phyloP scores from a whole-genome alignment of 2,329 filamentous ascomycete species.

The Curvularia hawaiiensis region DNA sequence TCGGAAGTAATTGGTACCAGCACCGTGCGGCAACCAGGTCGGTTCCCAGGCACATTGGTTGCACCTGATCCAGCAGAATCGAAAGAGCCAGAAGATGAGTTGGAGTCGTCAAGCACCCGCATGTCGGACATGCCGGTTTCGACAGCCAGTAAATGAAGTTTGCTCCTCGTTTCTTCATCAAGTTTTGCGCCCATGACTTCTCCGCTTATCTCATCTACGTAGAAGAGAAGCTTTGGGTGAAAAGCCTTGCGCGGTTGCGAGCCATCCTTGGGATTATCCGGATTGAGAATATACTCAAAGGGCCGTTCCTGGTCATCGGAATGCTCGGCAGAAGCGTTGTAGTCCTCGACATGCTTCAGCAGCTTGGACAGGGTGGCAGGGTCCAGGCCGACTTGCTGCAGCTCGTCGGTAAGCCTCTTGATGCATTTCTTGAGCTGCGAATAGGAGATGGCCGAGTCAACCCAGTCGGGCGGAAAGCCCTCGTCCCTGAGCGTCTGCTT shows the following conservation, averaged over 20 bases:
- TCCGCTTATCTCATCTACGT: constrained; percentile 69
- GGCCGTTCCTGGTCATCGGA: constrained; percentile 36
- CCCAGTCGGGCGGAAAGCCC: constrained; percentile 74
- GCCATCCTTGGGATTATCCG: constrained; percentile 12
- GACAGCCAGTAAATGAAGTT: constrained; percentile 65
- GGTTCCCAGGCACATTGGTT: constrained; percentile 9
- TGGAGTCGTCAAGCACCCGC: constrained; percentile 39
- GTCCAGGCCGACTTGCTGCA: constrained; percentile 73
- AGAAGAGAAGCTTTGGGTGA: constrained; percentile 71
- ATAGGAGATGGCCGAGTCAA: constrained; percentile 81
- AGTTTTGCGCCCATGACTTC: constrained; percentile 71
- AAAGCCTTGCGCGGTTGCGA: constrained; percentile 48
- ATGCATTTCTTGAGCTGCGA: constrained; percentile 87
- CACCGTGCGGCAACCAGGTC: constrained; percentile 54
- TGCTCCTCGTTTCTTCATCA: constrained; percentile 66
- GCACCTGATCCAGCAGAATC: constrained; percentile 2
- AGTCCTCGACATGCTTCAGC: constrained; percentile 54
- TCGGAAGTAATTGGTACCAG: constrained; percentile 80
- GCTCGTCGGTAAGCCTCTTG: constrained; percentile 76
- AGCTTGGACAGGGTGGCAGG: constrained; percentile 71
- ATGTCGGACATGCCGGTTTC: constrained; percentile 51
- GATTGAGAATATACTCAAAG: constrained; percentile 46
- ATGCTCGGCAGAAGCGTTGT: constrained; percentile 32
- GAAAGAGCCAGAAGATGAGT: constrained; percentile 16
- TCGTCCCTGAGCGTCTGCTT: constrained; percentile 70